phyloP scores from a whole-genome alignment of 176 grass and related monocot species.

The Avena atlantica region DNA sequence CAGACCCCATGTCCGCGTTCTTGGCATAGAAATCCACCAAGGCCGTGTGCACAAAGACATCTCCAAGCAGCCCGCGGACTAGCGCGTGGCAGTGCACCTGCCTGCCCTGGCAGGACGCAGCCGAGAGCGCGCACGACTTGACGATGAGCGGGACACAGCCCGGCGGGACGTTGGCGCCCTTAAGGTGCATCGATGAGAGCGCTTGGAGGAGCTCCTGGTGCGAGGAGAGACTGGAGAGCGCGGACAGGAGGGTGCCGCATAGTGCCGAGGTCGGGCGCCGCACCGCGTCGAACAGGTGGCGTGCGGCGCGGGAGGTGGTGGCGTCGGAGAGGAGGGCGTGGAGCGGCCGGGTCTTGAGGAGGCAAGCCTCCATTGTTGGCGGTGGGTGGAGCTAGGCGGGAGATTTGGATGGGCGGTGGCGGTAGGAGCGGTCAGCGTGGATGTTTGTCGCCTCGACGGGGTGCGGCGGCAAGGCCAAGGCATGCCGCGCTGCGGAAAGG shows the following conservation, averaged over 20 bases:
- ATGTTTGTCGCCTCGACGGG: constrained; percentile 29
- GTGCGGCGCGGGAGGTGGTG: constrained; percentile 46
- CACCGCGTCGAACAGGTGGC: constrained; percentile 72
- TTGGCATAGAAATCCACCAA: constrained; percentile 94
- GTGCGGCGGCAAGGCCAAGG: constrained; percentile 34
- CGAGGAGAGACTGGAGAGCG: constrained; percentile 62
- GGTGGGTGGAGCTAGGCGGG: not conserved
- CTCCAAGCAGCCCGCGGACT: constrained; percentile 51
- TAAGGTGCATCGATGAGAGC: constrained; percentile 54
- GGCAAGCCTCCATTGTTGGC: constrained; percentile 47
- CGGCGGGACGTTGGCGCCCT: constrained; percentile 35
- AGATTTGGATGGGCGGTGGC: not conserved
- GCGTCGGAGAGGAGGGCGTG: constrained; percentile 49
- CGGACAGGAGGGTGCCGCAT: constrained; percentile 51
- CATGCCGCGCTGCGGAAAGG: constrained; percentile 19
- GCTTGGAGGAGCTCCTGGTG: constrained; percentile 57
- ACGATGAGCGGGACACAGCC: constrained; percentile 58
- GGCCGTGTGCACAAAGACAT: constrained; percentile 66
- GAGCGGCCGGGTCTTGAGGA: constrained; percentile 61
- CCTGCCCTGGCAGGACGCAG: constrained; percentile 50
- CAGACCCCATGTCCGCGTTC: constrained; percentile 59
- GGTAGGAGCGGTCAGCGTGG: not conserved
- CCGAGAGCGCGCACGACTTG: constrained; percentile 62
- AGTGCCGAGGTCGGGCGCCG: constrained; percentile 53
- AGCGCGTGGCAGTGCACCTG: constrained; percentile 70